These are phyloP conservation scores for Huiozyma sinensis DNA, from an alignment of 805 yeast species.

Conservation along the genomic window DNA sequence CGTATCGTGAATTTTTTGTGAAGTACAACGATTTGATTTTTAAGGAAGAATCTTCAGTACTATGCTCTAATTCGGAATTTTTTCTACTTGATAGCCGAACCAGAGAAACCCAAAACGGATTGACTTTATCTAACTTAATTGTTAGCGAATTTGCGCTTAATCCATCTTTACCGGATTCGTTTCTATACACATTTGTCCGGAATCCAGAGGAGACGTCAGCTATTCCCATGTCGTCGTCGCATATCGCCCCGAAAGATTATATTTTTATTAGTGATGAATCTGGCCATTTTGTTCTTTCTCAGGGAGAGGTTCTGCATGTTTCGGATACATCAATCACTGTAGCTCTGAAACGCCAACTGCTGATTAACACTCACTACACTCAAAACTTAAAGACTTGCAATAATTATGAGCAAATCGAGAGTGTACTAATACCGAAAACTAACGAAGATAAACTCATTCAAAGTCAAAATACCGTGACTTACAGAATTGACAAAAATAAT, in stretches of 20 bases:
- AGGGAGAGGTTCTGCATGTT: constrained; percentile 44
- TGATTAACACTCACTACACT: constrained; percentile 17
- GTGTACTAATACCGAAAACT: constrained; percentile 8
- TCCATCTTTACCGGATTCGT: constrained; percentile 19
- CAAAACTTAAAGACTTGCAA: constrained; percentile 8
- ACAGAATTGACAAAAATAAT: constrained; percentile 73
- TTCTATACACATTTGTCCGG: constrained; percentile 41
- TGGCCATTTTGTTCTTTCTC: constrained; percentile 67
- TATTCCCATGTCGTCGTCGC: constrained; percentile 29
- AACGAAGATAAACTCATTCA: constrained; percentile 19
- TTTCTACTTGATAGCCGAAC: constrained; percentile 42
- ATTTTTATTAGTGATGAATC: constrained; percentile 68
- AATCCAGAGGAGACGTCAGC: constrained; percentile 7
- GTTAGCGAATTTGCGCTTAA: constrained; percentile 26
- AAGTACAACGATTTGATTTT: constrained; percentile 69
- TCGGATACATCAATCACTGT: constrained; percentile 36
- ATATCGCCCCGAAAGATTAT: constrained; percentile 47
- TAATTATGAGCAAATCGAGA: constrained; percentile 5
- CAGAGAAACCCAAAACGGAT: constrained; percentile 52
- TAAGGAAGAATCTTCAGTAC: constrained; percentile 56
- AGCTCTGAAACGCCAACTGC: constrained; percentile 44
- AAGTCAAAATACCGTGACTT: constrained; percentile 29
- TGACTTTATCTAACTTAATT: constrained; percentile 42
- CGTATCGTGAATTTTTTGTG: constrained; percentile 45
- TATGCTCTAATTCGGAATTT: constrained; percentile 46